These are phyloP conservation scores for Ceratobasidium sp. DNA, from an alignment of 1,284 basidiomycete species.

Conservation along the genomic window DNA sequence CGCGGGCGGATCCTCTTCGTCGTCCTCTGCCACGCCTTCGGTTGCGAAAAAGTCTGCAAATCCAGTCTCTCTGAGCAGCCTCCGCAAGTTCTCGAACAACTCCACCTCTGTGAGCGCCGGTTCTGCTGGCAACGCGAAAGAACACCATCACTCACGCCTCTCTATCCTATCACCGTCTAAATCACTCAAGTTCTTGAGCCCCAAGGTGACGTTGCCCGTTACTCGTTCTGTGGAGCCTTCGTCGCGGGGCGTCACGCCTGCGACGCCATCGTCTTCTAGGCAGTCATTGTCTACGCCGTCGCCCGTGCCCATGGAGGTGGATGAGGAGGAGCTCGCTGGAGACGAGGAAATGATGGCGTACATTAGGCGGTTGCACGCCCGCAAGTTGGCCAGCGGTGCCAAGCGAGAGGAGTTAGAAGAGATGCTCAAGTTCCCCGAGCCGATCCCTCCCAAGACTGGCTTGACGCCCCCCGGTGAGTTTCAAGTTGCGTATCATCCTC, in stretches of 20 bases:
- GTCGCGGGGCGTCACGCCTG: constrained; percentile 57
- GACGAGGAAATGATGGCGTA: constrained; percentile 98
- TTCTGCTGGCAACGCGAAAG: constrained; percentile 52
- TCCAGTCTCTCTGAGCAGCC: constrained; percentile 71
- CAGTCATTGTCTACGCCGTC: constrained; percentile 83
- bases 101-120: constrained; percentile 58
- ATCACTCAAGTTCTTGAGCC: constrained; percentile 76
- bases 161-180: constrained; percentile 82
- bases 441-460: constrained; percentile 72
- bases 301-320: constrained; percentile 70
- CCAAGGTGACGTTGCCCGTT: constrained; percentile 70
- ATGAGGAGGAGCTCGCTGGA: constrained; percentile 89
- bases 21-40: constrained; percentile 55
- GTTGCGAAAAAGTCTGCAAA: constrained; percentile 63
- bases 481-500: neutral
- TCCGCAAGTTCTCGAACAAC: constrained; percentile 70
- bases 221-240: constrained; percentile 62
- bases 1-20: constrained; percentile 53
- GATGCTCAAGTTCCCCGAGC: constrained; percentile 91
- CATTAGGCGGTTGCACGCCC: constrained; percentile 86
- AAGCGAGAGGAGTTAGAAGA: constrained; percentile 87
- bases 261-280: constrained; percentile 73
- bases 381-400: constrained; percentile 83
- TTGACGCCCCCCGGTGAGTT: constrained; percentile 74
- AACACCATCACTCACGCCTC: constrained; percentile 57